These are phyloP conservation scores for Suillus lakei DNA, from an alignment of 768 basidiomycete species.

Conservation along the genomic window DNA sequence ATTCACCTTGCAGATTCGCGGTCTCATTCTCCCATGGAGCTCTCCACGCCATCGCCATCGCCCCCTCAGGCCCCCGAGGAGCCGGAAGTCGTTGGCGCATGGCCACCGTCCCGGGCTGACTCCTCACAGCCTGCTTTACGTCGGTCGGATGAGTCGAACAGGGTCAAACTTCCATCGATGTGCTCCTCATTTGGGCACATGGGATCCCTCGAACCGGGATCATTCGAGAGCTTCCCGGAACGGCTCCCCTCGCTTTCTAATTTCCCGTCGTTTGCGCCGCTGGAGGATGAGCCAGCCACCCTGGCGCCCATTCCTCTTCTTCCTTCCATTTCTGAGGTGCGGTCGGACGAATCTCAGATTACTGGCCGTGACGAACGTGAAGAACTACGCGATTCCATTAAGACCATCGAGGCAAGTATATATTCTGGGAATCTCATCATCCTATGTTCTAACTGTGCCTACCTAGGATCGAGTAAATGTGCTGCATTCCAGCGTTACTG, in stretches of 20 bases:
- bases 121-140: conserved; percentile 29
- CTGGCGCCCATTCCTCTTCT: background rate
- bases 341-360: background rate
- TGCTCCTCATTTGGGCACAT: conserved; percentile 8
- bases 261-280: background rate
- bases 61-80: conserved; percentile 33
- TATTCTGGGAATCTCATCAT: background rate
- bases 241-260: conserved; percentile 4
- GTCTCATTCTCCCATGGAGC: conserved; percentile 54
- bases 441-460: conserved; percentile 1
- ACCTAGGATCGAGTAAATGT: conserved; percentile 27
- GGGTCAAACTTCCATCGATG: conserved; percentile 7
- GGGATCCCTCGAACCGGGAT: background rate
- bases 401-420: conserved; percentile 25
- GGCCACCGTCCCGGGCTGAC: conserved; percentile 43
- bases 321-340: background rate
- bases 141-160: background rate
- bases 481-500: conserved; percentile 25
- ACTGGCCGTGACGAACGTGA: background rate
- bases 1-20: conserved; percentile 28
- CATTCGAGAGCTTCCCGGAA: conserved; percentile 3
- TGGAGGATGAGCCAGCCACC: background rate
- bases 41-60: conserved; percentile 45
- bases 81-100: conserved; percentile 47
- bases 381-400: conserved; percentile 18